Base-by-base conservation (phyloP, 129 eudicot species). In the Lactuca saligna region DNA sequence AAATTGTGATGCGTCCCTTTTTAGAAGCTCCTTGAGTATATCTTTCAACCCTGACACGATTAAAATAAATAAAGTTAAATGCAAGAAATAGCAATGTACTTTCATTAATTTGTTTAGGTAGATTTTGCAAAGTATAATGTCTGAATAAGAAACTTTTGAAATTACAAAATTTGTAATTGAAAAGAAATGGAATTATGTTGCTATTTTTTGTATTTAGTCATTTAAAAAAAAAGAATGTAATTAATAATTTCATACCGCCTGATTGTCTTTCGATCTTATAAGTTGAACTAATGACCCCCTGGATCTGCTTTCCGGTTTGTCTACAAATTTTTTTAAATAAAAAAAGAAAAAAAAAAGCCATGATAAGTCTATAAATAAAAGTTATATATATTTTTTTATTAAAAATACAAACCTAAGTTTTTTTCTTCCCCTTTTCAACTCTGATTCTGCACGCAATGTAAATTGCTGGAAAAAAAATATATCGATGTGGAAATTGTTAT, bases 211-310 rank as follows among this genome's bases (percentile, higher is more conserved):
- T 8, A 39, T 39, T 39, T 6, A 39, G 10, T 8, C 44, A 33
- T 15, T 29, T 41, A 39, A 20, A 20, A 7, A 39, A 39, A 39
- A 39, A 39, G 10, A 39, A 38, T 1, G 7, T 6, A 38, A 38
- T 38, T 38, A 32, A 38, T 15, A 38, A 7, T 56, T 59, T 41
- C 79, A 8, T 69, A 88, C 96, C 96, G n/a, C 70, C 72, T 61
- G 91, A 86, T 79, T 83, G 87, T 57, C 81, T 83, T 78, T 88
- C 96, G 54, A 88, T 85, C 83, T 83, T 88, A 78, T 88, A 67
- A 38, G 96, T 82, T 51, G 91, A 80, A 38, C 65, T 69, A 42
- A 81, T 73, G 60, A 77, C 96, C 72, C 83, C 80, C 35, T 78
- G 88, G 80, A 88, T 85, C 77, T 82, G 88, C 57, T 75, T 78